phyloP scores from a whole-genome alignment of 306 rosid species.

The Prunus mira region DNA sequence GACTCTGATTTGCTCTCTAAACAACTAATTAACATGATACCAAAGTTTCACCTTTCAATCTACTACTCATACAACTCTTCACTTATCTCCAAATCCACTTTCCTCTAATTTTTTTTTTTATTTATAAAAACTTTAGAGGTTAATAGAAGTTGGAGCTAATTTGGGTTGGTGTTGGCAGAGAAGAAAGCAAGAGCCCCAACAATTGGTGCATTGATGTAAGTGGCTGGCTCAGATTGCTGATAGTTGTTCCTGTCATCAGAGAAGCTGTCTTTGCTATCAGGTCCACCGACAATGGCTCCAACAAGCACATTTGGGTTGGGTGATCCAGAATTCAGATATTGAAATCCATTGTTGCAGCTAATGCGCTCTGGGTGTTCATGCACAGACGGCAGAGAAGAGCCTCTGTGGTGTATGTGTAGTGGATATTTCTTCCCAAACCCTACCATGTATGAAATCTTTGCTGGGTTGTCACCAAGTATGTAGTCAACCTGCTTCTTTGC shows the following conservation, averaged over 20 bases:
- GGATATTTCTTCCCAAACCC: conserved; percentile 76
- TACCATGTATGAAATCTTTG: conserved; percentile 73
- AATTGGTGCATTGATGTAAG: conserved; percentile 85
- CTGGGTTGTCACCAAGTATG: conserved; percentile 72
- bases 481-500: conserved; percentile 86
- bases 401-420: conserved; percentile 67
- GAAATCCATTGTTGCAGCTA: conserved; percentile 61
- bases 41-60: not conserved
- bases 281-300: conserved; percentile 93
- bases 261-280: conserved; percentile 61
- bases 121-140: not conserved
- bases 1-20: not conserved
- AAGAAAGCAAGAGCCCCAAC: conserved; percentile 76
- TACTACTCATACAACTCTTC: not conserved
- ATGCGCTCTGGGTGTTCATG: conserved; percentile 33
- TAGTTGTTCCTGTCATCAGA: conserved; percentile 72
- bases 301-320: conserved; percentile 71
- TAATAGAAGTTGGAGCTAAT: not conserved
- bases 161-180: conserved; percentile 20
- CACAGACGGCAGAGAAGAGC: conserved; percentile 71
- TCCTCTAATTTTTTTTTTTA: not conserved
- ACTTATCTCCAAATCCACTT: conserved; percentile 1
- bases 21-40: not conserved
- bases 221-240: conserved; percentile 85
- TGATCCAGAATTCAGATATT: conserved; percentile 41